Conservation (phyloP, 352 stramenopile species). For the Globisporangium parvum region DNA sequence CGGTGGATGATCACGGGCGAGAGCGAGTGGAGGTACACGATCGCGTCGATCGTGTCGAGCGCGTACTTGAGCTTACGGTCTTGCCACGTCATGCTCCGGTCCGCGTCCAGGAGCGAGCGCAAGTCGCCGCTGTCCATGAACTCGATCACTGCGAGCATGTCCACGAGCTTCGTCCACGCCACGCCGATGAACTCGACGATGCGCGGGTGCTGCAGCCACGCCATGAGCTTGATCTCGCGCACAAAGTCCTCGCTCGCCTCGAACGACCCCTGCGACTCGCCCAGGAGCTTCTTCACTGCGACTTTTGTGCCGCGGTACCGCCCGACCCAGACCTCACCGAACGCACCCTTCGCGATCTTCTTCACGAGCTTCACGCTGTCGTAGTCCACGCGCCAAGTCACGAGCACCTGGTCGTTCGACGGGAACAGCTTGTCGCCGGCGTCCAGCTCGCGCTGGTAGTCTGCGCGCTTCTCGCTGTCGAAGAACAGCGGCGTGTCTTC, state of each 20-base stretch:
- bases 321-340: constrained; percentile 68
- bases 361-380: constrained; percentile 56
- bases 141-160: constrained; percentile 64
- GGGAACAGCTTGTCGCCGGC: constrained; percentile 59
- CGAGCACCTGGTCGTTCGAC: constrained; percentile 61
- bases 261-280: constrained; percentile 30
- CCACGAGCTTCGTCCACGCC: constrained; percentile 60
- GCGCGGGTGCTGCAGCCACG: constrained; percentile 61
- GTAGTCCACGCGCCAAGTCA: constrained; percentile 68
- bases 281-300: constrained; percentile 54
- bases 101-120: constrained; percentile 39
- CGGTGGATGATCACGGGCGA: constrained; percentile 67
- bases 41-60: constrained; percentile 53
- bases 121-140: constrained; percentile 68
- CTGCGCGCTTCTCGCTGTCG: constrained; percentile 48
- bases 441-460: constrained; percentile 55
- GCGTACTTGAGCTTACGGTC: constrained; percentile 47
- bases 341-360: constrained; percentile 63
- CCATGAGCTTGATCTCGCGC: constrained; percentile 65
- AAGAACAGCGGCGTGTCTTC: constrained; percentile 72
- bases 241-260: constrained; percentile 59
- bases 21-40: constrained; percentile 69
- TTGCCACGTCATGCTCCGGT: constrained; percentile 21
- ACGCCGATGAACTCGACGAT: constrained; percentile 66
- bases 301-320: constrained; percentile 51